phyloP scores from a whole-genome alignment of 495 filamentous ascomycete genomes.

The Trichoderma reesei region DNA sequence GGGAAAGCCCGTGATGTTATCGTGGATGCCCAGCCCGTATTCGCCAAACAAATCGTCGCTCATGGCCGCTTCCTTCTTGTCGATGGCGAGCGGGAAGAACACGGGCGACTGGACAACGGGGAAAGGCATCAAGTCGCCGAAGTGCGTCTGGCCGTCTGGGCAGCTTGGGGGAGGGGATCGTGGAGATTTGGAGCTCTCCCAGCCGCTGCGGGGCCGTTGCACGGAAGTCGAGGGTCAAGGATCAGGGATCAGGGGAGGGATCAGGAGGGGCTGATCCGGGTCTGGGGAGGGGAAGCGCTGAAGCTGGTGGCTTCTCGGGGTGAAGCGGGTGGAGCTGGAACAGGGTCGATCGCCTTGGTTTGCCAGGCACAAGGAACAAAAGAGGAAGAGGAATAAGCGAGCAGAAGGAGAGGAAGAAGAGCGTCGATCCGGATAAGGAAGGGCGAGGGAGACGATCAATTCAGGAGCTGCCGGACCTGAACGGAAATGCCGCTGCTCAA shows the following conservation, averaged over 20 bases:
- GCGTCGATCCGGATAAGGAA: not conserved
- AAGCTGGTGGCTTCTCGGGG: not conserved
- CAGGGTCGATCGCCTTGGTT: not conserved
- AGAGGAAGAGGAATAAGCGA: not conserved
- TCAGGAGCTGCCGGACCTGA: too few species aligned
- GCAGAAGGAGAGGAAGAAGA: not conserved
- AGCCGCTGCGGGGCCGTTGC: conserved; percentile 5
- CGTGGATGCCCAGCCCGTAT: conserved; percentile 1
- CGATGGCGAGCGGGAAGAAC: not conserved
- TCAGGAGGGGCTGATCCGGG: not conserved
- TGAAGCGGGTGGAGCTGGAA: not conserved
- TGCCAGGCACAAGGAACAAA: too few species aligned
- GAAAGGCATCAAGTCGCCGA: too few species aligned
- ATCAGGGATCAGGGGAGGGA: too few species aligned
- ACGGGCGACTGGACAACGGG: not conserved
- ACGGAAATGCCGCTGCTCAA: too few species aligned
- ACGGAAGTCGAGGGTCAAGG: not conserved
- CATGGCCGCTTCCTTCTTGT: not conserved
- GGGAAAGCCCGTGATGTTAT: not conserved
- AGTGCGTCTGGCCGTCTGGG: too few species aligned
- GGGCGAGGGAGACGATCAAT: too few species aligned
- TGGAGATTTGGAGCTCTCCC: not conserved
- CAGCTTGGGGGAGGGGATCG: not conserved
- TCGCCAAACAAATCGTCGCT: not conserved
- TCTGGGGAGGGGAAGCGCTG: not conserved